Percentiles rank a stretch among this genome's conserved stretches.
These are phyloP conservation scores for Alnus glutinosa DNA, from an alignment of 306 rosid genomes.

Conservation along the genomic window DNA sequence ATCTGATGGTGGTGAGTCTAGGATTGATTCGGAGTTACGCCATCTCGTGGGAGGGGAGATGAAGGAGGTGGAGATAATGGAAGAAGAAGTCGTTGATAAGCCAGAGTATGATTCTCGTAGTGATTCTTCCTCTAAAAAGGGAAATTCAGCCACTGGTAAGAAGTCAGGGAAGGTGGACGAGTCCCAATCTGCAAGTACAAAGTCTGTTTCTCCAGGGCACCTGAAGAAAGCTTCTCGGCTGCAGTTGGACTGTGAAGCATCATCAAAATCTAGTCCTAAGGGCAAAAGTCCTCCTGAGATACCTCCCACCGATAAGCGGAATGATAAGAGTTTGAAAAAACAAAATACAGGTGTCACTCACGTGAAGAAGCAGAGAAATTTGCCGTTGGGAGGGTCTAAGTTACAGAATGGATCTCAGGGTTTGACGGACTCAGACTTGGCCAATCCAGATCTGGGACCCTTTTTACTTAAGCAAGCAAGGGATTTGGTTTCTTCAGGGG, in stretches of 20 bases:
- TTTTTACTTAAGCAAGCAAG: slow-evolving; percentile 83
- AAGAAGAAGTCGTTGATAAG: slow-evolving; percentile 67
- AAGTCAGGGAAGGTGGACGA: slow-evolving; percentile 46
- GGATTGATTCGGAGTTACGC: slow-evolving; percentile 85
- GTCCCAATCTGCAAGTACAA: slow-evolving; percentile 46
- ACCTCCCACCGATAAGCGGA: slow-evolving; percentile 53
- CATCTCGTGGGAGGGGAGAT: slow-evolving; percentile 92
- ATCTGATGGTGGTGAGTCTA: slow-evolving; percentile 91
- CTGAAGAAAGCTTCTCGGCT: slow-evolving; percentile 42
- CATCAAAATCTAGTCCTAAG: slow-evolving; percentile 43
- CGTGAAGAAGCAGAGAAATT: slow-evolving; percentile 38
- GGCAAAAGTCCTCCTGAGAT: slow-evolving; percentile 48
- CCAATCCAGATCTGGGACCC: slow-evolving; percentile 66
- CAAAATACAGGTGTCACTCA: slow-evolving; percentile 33
- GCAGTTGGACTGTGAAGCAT: slow-evolving; percentile 34
- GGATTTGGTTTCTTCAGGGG: slow-evolving; percentile 69
- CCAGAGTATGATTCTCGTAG: slow-evolving; percentile 41
- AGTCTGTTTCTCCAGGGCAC: slow-evolving; percentile 50
- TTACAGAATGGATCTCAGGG: slow-evolving; percentile 34
- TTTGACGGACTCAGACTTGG: slow-evolving; percentile 33
- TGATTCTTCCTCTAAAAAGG: slow-evolving; percentile 52
- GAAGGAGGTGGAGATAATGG: slow-evolving; percentile 96
- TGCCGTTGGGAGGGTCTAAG: slow-evolving; percentile 43
- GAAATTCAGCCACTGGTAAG: slow-evolving; percentile 42
- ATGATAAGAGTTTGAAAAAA: slow-evolving; percentile 46